Evolutionary conservation across 2,329 filamentous ascomycete species (phyloP), one percentile per base, ranked within the genome.

Genomic region (Periglandula ipomoeae): DNA sequence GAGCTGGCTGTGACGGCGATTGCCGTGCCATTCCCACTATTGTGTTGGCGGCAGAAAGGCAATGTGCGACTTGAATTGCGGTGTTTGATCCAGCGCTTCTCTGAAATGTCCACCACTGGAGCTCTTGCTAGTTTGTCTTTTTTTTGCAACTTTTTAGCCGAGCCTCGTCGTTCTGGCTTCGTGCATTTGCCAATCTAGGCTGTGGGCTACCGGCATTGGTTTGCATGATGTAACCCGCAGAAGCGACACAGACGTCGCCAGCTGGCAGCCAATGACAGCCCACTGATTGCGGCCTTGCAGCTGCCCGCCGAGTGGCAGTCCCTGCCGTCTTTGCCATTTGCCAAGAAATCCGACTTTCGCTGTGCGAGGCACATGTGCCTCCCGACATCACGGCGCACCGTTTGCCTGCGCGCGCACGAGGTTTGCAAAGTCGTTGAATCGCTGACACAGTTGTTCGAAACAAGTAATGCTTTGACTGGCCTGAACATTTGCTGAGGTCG

Each of bases 211-310:
- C 45, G 13, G 27, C 38, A 30, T 24, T 23, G 27, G 44, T 23
- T 47, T 48, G 49, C 24, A 50, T 40, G 49, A 47, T 44, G 49
- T 24, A 35, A 39, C 23, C n/a, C 32, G 48, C 38, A 32, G 24
- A 34, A 38, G 32, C 39, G 24, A 44, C 23, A 32, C 39, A 44
- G 19, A 40, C 19, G 44, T 39, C 27, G 32, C n/a, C 40, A 41
- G n/a, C 22, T 40, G 42, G 20, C 42, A 38, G 23, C 49, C 49
- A 43, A 51, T 51, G 20, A 46, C 38, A 26, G 37, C n/a, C 11
- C 10, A 13, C n/a, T 51, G 20, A 48, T 46, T 45, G 46, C 22
- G 30, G 44, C 19, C 30, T 42, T 19, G 24, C 38, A 22, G n/a
- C 30, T 37, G 27, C 42, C 30, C 26, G 30, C 24, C 44, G 24